phyloP scores from a whole-genome alignment of 176 grass and related monocot genomes.

The Oryza longistaminata region DNA sequence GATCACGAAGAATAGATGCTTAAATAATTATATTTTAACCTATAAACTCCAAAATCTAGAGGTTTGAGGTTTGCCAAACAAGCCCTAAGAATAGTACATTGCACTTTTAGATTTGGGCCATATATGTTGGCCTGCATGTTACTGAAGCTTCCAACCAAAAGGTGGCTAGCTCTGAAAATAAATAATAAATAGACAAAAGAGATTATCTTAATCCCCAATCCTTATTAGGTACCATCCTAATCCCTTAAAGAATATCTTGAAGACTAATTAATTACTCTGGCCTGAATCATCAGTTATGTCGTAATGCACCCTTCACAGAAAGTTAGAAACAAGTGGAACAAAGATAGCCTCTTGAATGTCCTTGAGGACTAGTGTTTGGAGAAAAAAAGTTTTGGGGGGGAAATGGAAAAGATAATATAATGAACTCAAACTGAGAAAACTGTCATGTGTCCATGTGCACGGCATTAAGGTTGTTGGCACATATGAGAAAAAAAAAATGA shows the following conservation, averaged over 20 bases:
- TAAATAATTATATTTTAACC: not conserved
- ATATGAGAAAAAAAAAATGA: not conserved
- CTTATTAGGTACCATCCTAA: constrained; percentile 6
- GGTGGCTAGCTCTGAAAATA: not conserved
- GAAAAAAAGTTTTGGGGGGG: not conserved
- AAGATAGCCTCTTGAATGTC: constrained; percentile 10
- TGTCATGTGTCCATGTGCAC: constrained; percentile 38
- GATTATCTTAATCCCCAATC: constrained; percentile 21
- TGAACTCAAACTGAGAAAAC: constrained; percentile 23
- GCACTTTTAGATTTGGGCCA: not conserved
- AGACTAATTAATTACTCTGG: not conserved
- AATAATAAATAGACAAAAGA: not conserved
- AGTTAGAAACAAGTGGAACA: constrained; percentile 7
- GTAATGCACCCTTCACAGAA: constrained; percentile 8
- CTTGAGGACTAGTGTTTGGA: not conserved
- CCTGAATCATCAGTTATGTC: constrained; percentile 1
- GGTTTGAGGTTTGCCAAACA: not conserved
- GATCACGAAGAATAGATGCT: not conserved
- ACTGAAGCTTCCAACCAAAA: constrained; percentile 39
- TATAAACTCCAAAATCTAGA: not conserved
- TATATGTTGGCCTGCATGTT: constrained; percentile 34
- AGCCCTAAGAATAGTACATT: not conserved
- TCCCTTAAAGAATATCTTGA: not conserved
- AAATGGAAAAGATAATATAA: not conserved
- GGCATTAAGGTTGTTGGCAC: constrained; percentile 35